These are phyloP conservation scores for Nakazawaea pomicola DNA, from an alignment of 805 yeast genomes.

Conservation along the genomic window DNA sequence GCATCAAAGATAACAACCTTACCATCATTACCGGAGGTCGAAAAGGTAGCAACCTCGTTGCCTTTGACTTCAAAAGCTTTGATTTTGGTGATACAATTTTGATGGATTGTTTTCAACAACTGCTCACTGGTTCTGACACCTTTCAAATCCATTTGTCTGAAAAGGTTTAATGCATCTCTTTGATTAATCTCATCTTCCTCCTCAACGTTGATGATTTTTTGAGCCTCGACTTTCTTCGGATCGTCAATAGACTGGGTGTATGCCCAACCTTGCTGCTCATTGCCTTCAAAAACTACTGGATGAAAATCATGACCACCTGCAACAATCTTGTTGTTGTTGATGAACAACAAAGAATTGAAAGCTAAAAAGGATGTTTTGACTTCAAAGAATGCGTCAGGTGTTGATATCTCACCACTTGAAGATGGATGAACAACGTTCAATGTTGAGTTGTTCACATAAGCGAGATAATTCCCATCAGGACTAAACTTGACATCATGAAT, in stretches of 20 bases:
- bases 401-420: conserved; percentile 46
- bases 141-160: conserved; percentile 91
- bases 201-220: conserved; percentile 25
- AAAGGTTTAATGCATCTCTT: conserved; percentile 85
- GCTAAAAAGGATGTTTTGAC: conserved; percentile 73
- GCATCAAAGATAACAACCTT: conserved; percentile 74
- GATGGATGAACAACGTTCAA: conserved; percentile 71
- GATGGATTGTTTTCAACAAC: conserved; percentile 74
- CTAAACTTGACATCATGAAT: conserved; percentile 86
- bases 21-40: conserved; percentile 88
- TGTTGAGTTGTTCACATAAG: conserved; percentile 80
- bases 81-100: conserved; percentile 77
- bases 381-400: conserved; percentile 54
- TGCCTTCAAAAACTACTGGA: conserved; percentile 79
- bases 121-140: conserved; percentile 55
- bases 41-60: conserved; percentile 50
- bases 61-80: conserved; percentile 38
- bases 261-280: conserved; percentile 56
- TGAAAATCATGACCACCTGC: conserved; percentile 93
- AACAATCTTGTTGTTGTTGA: conserved; percentile 58
- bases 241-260: conserved; percentile 61
- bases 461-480: conserved; percentile 69
- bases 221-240: conserved; percentile 28
- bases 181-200: conserved; percentile 57
- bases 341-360: conserved; percentile 70